A percentile compares a stretch with the other conserved stretches of the same genome.
Evolutionary conservation across 345 rosid genomes (phyloP).

Genomic region (Abelmoschus esculentus): DNA sequence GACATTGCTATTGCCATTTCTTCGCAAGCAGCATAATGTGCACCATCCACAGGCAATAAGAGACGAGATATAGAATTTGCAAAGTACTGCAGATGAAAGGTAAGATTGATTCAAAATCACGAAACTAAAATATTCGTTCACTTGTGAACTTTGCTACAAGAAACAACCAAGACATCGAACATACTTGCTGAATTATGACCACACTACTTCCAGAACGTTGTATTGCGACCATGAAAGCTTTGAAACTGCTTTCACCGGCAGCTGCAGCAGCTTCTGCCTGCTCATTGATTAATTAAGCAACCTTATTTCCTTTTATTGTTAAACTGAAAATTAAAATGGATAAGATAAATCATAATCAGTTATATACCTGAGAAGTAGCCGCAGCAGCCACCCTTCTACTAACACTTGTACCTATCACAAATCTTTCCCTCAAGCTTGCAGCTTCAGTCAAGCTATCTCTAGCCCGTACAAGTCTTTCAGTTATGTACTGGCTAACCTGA

Average conservation of each 20-base stretch:
- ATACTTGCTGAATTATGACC: slow-evolving; percentile 87
- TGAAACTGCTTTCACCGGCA: slow-evolving; percentile 99
- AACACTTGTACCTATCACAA: slow-evolving; percentile 76
- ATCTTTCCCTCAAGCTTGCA: slow-evolving; percentile 87
- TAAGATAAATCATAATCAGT: slow-evolving; percentile 13
- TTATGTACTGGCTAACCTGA: slow-evolving; percentile 81
- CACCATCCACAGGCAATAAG: slow-evolving; percentile 94
- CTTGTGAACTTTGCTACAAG: not conserved
- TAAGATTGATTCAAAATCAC: slow-evolving; percentile 3
- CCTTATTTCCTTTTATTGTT: slow-evolving; percentile 11
- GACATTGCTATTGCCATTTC: slow-evolving; percentile 98
- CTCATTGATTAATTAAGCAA: slow-evolving; percentile 23
- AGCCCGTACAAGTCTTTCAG: slow-evolving; percentile 96
- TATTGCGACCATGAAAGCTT: slow-evolving; percentile 97
- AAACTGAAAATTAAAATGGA: not conserved
- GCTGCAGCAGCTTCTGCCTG: slow-evolving; percentile 99
- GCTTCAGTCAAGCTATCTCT: slow-evolving; percentile 90
- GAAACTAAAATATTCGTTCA: slow-evolving; percentile 7
- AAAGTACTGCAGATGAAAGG: slow-evolving; percentile 54
- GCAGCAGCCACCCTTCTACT: slow-evolving; percentile 98
- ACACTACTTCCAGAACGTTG: slow-evolving; percentile 98
- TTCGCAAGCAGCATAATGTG: slow-evolving; percentile 97
- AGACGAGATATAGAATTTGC: slow-evolving; percentile 95
- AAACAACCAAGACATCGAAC: slow-evolving; percentile 16
- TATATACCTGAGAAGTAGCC: slow-evolving; percentile 81